Evolutionary conservation across 768 basidiomycete species (phyloP), one percentile per base, ranked within the genome.

Genomic region (Basidioascus undulatus): DNA sequence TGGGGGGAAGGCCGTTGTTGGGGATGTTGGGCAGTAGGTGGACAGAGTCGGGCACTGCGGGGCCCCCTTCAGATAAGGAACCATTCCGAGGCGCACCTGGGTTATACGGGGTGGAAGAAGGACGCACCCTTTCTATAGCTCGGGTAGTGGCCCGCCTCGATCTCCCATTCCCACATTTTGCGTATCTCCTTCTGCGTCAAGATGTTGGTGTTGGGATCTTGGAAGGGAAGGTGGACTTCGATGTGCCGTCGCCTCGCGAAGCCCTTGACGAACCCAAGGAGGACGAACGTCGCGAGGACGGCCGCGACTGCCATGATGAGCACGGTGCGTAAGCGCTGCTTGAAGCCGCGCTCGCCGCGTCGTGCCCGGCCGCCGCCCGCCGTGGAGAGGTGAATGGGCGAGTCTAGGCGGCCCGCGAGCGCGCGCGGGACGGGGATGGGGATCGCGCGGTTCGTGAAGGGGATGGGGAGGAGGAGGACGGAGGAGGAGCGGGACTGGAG

Each of bases 131-230:
- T 65, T 42, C 70, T 66, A 40, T 69, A 66, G 59, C 80, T 86
- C 8, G 89, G 89, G 63, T 84, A 84, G 60, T 92, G 86, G 1
- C 92, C 92, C 47, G 81, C 80, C 25, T 71, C 63, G 42, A 96
- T 68, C 60, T 98, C 89, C 86, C 86, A 96, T 45, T 74, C 65
- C 87, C 87, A 96, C 57, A 98, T 80, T 42, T 75, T 67, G 52
- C 77, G 79, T 32, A 92, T 55, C 53, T 94, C 84, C 43, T 77
- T 57, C 19, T 47, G 46, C 1, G 50, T 50, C 15, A 62, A 45
- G 18, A 62, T 55, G 35, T 49, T 39, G 18, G 58, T 58, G 39
- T 52, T 49, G 5, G 56, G 55, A 41, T 59, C 59, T 21, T 44
- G 44, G 44, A 60, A 59, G 9, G 58, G 57, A 13, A 45, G 38